A percentile compares a stretch with the other conserved stretches of the same genome.
Evolutionary conservation across 2,329 filamentous ascomycete species (phyloP).

Genomic region (Fusarium ambrosium): DNA sequence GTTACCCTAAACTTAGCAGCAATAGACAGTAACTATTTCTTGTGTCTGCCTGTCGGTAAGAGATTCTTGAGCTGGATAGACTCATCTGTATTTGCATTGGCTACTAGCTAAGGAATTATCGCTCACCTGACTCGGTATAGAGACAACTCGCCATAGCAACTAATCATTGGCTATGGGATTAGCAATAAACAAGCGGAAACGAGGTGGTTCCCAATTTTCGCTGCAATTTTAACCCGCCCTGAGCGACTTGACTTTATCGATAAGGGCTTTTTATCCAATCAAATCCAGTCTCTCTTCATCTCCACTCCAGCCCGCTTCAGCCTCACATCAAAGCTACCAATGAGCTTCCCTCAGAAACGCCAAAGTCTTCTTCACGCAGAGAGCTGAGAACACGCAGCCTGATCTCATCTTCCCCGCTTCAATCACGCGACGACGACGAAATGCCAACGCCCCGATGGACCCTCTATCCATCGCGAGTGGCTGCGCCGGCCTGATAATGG

Average conservation of each 20-base stretch:
- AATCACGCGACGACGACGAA: neutral
- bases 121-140: too few species aligned
- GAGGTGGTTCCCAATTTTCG: too few species aligned
- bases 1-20: too few species aligned
- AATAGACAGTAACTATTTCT: too few species aligned
- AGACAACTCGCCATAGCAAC: too few species aligned
- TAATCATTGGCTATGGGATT: too few species aligned
- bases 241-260: neutral
- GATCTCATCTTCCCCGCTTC: neutral
- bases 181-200: too few species aligned
- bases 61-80: too few species aligned
- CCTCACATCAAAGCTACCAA: neutral
- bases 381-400: neutral
- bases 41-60: too few species aligned
- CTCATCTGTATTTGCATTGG: too few species aligned
- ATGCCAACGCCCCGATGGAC: conserved; percentile 13
- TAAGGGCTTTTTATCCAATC: neutral
- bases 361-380: neutral
- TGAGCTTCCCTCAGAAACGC: neutral
- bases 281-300: rapidly evolving
- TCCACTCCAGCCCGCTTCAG: neutral
- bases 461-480: conserved; percentile 26
- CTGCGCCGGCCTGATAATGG: conserved; percentile 17
- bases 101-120: too few species aligned
- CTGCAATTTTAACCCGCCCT: neutral